These are phyloP conservation scores for Vachellia collinsii DNA, from an alignment of 306 rosid species.

Conservation along the genomic window DNA sequence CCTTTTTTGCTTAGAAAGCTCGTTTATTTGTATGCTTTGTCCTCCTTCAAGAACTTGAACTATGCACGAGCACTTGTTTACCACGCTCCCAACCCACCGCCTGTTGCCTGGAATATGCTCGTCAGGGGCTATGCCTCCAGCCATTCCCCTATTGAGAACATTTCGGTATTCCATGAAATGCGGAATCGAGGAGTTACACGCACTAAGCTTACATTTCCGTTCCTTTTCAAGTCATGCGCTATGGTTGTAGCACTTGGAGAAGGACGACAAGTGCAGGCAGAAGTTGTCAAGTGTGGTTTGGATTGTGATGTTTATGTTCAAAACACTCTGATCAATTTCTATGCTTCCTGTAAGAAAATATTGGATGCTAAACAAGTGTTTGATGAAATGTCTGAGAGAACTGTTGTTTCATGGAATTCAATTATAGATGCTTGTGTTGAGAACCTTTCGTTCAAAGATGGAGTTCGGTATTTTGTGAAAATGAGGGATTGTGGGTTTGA, in stretches of 20 bases:
- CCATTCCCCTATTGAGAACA: slow-evolving; percentile 54
- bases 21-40: slow-evolving; percentile 58
- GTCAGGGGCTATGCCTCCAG: slow-evolving; percentile 71
- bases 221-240: slow-evolving; percentile 75
- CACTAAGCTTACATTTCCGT: slow-evolving; percentile 74
- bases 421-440: slow-evolving; percentile 75
- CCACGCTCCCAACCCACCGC: slow-evolving; percentile 39
- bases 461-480: slow-evolving; percentile 56
- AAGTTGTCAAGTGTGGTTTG: slow-evolving; percentile 65
- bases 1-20: slow-evolving; percentile 58
- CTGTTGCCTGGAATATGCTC: slow-evolving; percentile 74
- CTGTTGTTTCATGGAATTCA: slow-evolving; percentile 84
- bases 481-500: slow-evolving; percentile 72
- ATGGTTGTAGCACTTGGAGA: slow-evolving; percentile 40
- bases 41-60: slow-evolving; percentile 54
- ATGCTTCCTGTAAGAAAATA: slow-evolving; percentile 71
- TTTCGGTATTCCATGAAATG: slow-evolving; percentile 63
- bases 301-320: slow-evolving; percentile 71
- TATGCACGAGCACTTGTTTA: slow-evolving; percentile 58
- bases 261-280: slow-evolving; percentile 73
- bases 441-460: slow-evolving; percentile 55
- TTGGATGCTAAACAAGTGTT: slow-evolving; percentile 54
- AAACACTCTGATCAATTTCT: slow-evolving; percentile 65
- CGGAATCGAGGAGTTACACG: slow-evolving; percentile 52
- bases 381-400: slow-evolving; percentile 71